These are phyloP conservation scores for Juglanconis sp. DNA, from an alignment of 2,329 filamentous ascomycete species.

Conservation along the genomic window DNA sequence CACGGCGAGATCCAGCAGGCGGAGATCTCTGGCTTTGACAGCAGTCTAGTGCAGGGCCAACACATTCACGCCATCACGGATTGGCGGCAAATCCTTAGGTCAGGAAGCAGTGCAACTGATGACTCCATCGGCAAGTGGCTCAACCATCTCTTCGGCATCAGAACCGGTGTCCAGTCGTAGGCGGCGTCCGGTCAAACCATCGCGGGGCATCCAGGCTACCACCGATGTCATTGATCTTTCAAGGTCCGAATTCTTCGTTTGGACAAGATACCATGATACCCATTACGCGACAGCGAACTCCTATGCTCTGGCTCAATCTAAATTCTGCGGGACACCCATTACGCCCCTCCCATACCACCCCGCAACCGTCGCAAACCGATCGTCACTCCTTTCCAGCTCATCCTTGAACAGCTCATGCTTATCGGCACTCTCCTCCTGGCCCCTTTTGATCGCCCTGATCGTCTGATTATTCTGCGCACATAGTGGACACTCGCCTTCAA, in stretches of 20 bases:
- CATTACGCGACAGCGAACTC: neutral
- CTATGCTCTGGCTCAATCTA: slow-evolving; percentile 24
- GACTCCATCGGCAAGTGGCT: slow-evolving; percentile 26
- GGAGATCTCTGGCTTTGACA: slow-evolving; percentile 23
- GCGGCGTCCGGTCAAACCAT: neutral
- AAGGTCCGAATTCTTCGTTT: neutral
- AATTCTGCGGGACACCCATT: slow-evolving; percentile 56
- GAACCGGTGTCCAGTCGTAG: neutral
- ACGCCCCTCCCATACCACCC: slow-evolving; percentile 95
- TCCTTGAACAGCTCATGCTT: slow-evolving; percentile 86
- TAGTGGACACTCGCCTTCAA: slow-evolving; percentile 68
- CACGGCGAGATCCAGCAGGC: slow-evolving; percentile 36
- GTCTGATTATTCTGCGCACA: slow-evolving; percentile 83
- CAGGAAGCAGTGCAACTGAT: slow-evolving; percentile 12
- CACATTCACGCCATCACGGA: slow-evolving; percentile 26
- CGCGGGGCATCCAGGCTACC: neutral
- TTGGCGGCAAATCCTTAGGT: slow-evolving; percentile 25
- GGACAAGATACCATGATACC: slow-evolving; percentile 12
- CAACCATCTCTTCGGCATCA: slow-evolving; percentile 27
- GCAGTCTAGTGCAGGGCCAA: slow-evolving; percentile 21
- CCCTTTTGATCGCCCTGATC: slow-evolving; percentile 79
- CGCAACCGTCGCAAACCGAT: slow-evolving; percentile 85
- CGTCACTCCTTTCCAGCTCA: slow-evolving; percentile 71
- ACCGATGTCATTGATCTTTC: neutral
- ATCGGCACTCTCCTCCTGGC: slow-evolving; percentile 81